A percentile compares a stretch with the other conserved stretches of the same genome.
Conservation (phyloP, 495 filamentous ascomycete species). For the Penicillium malachiteum region DNA sequence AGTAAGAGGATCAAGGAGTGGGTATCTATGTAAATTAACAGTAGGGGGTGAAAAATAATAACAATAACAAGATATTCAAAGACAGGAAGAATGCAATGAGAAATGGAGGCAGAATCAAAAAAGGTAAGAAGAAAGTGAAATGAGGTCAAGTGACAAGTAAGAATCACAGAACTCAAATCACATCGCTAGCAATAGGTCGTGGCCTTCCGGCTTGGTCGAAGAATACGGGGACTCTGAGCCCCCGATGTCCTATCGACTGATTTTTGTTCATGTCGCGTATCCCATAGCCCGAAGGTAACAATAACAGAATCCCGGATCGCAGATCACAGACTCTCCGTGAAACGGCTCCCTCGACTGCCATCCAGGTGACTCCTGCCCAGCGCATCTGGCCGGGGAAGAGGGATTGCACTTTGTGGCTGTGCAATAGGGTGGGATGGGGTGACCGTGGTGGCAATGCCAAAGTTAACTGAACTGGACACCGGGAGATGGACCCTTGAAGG, state of each 20-base stretch:
- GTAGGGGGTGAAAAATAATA: slow-evolving; percentile 1
- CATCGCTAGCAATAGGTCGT: slow-evolving; percentile 1
- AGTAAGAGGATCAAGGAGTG: slow-evolving; percentile 8
- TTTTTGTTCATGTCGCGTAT: slow-evolving; percentile 23
- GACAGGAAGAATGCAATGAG: slow-evolving; percentile 4
- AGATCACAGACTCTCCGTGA: slow-evolving; percentile 47
- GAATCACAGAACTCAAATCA: not conserved
- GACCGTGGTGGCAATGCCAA: slow-evolving; percentile 23
- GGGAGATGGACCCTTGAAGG: slow-evolving; percentile 53
- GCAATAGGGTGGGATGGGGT: slow-evolving; percentile 24
- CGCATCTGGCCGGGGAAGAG: slow-evolving; percentile 36
- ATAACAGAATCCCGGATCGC: slow-evolving; percentile 10
- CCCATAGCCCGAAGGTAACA: slow-evolving; percentile 13
- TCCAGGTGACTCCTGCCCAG: slow-evolving; percentile 56
- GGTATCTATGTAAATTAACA: slow-evolving; percentile 15
- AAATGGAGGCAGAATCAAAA: not conserved
- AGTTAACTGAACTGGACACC: slow-evolving; percentile 40
- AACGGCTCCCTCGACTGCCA: slow-evolving; percentile 55
- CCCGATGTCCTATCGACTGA: slow-evolving; percentile 19
- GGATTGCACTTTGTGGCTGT: slow-evolving; percentile 25
- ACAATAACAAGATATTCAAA: not conserved
- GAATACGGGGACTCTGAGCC: not conserved
- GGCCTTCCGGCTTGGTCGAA: slow-evolving; percentile 2
- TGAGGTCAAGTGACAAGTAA: not conserved
- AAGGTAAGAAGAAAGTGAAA: not conserved